Percentiles rank a stretch among this genome's conserved stretches.
Evolutionary conservation across 768 basidiomycete genomes (phyloP).

Genomic region (Rhodotorula babjevae): DNA sequence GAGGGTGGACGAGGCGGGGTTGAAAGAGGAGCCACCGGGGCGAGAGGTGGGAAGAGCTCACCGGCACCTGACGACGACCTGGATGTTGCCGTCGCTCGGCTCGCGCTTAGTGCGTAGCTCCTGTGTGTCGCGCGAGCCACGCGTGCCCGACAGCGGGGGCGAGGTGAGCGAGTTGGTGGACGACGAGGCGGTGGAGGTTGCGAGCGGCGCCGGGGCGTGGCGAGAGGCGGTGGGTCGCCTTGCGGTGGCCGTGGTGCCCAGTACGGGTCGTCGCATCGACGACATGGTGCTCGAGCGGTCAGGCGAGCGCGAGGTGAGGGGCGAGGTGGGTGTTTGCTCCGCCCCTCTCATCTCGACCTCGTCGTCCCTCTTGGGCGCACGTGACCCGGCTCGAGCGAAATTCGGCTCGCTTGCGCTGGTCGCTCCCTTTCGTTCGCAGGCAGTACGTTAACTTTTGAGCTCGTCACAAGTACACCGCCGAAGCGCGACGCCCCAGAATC

Average conservation of each 20-base stretch:
- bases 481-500: too few species aligned
- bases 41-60: constrained; percentile 37
- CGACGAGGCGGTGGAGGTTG: background rate
- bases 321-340: background rate
- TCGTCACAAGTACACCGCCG: too few species aligned
- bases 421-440: too few species aligned
- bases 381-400: too few species aligned
- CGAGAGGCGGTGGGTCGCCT: background rate
- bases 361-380: too few species aligned
- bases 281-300: background rate
- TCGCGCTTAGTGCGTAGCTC: background rate
- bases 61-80: constrained; percentile 86
- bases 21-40: background rate
- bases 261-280: background rate
- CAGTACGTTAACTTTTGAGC: too few species aligned
- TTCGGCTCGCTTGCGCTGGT: too few species aligned
- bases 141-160: background rate
- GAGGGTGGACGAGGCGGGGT: background rate
- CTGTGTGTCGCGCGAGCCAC: background rate
- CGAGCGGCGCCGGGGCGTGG: background rate
- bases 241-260: background rate
- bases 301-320: too few species aligned
- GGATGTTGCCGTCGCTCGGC: constrained; percentile 59
- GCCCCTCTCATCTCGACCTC: background rate
- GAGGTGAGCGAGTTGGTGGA: background rate